Conservation (phyloP, 805 yeast species). For the Sugiyamaella qingdaonensis region DNA sequence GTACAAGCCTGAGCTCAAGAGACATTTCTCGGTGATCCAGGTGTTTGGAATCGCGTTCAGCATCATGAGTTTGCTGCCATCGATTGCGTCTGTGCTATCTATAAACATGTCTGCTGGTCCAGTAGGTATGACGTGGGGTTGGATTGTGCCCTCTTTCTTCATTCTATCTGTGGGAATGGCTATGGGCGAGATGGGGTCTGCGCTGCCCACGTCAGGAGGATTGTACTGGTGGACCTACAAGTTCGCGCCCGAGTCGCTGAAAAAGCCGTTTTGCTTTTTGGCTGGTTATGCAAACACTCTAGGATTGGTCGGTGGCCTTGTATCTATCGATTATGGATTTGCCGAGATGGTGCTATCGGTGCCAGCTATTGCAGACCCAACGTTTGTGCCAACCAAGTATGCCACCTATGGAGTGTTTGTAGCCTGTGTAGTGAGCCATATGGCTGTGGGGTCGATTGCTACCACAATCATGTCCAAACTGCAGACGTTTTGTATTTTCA, state of each 20-base stretch:
- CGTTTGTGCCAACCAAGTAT: conserved; percentile 50
- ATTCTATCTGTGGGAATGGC: conserved; percentile 56
- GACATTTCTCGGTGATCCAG: conserved; percentile 58
- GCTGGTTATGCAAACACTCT: conserved; percentile 66
- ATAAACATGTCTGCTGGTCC: conserved; percentile 61
- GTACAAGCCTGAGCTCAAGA: conserved; percentile 61
- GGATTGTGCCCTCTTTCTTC: conserved; percentile 56
- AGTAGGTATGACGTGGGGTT: conserved; percentile 66
- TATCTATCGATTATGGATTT: conserved; percentile 68
- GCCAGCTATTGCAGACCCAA: conserved; percentile 46
- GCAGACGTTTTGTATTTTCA: conserved; percentile 54
- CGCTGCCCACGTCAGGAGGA: conserved; percentile 76
- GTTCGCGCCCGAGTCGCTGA: conserved; percentile 53
- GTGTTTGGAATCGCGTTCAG: conserved; percentile 69
- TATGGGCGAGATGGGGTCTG: conserved; percentile 62
- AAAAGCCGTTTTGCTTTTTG: conserved; percentile 54
- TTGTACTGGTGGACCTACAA: conserved; percentile 64
- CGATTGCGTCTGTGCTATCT: conserved; percentile 53
- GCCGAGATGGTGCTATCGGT: conserved; percentile 50
- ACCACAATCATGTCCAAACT: conserved; percentile 53
- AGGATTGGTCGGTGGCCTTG: conserved; percentile 62
- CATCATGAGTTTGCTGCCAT: conserved; percentile 62
- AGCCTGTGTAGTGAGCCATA: conserved; percentile 53
- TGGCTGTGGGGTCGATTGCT: conserved; percentile 50
- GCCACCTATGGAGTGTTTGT: conserved; percentile 62